Conservation (phyloP, 495 filamentous ascomycete species). For the Lophiostoma macrostomum region DNA sequence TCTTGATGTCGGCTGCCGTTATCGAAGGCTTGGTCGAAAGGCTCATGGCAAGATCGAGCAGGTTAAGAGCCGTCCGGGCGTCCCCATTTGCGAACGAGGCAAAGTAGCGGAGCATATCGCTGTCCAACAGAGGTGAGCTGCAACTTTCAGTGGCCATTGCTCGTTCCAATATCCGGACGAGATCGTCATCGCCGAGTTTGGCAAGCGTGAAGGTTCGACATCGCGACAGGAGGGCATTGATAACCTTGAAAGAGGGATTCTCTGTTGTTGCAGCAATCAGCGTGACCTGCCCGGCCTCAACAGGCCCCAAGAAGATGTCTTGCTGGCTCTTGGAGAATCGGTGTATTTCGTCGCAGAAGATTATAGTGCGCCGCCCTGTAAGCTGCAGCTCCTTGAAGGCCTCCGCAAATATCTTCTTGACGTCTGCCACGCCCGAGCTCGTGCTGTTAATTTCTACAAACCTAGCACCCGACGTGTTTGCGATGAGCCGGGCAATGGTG, state of each 20-base stretch:
- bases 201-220: slow-evolving; percentile 86
- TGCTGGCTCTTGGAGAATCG: slow-evolving; percentile 91
- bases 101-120: slow-evolving; percentile 74
- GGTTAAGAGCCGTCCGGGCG: slow-evolving; percentile 86
- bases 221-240: slow-evolving; percentile 80
- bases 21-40: slow-evolving; percentile 52
- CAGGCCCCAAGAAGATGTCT: slow-evolving; percentile 90
- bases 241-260: slow-evolving; percentile 93
- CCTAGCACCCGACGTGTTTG: slow-evolving; percentile 71
- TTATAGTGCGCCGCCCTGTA: slow-evolving; percentile 86
- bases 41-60: slow-evolving; percentile 80
- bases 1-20: slow-evolving; percentile 68
- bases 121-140: slow-evolving; percentile 59
- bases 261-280: slow-evolving; percentile 96
- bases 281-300: slow-evolving; percentile 86
- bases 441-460: slow-evolving; percentile 98
- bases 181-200: slow-evolving; percentile 66
- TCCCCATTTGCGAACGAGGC: slow-evolving; percentile 86
- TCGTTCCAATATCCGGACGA: slow-evolving; percentile 68
- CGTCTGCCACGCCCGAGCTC: slow-evolving; percentile 84
- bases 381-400: slow-evolving; percentile 76
- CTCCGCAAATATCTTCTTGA: slow-evolving; percentile 89
- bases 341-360: slow-evolving; percentile 98
- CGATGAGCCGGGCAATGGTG: slow-evolving; percentile 90
- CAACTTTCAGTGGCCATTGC: slow-evolving; percentile 52